Evolutionary conservation across 176 grass and related monocot species (phyloP).

Genomic region (Rhynchospora tenuis): DNA sequence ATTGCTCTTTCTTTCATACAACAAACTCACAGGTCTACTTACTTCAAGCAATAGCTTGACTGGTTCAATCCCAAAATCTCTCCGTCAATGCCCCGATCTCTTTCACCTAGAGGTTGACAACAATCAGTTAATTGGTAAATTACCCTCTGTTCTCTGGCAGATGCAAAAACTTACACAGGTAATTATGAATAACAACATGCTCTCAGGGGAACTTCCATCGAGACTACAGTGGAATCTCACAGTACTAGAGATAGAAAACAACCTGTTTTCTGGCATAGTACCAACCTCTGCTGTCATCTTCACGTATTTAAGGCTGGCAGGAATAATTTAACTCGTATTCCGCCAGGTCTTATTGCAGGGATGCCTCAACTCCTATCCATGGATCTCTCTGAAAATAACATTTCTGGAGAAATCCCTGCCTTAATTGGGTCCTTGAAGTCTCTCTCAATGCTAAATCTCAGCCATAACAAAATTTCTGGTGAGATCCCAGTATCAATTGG

Average conservation of each 20-base stretch:
- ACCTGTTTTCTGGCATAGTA: constrained; percentile 42
- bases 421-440: constrained; percentile 14
- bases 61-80: constrained; percentile 49
- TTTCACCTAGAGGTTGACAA: neutral
- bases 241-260: constrained; percentile 33
- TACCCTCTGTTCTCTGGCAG: constrained; percentile 47
- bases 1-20: neutral
- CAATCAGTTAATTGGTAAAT: constrained; percentile 52
- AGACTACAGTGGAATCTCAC: constrained; percentile 20
- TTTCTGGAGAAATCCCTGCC: constrained; percentile 45
- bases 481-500: constrained; percentile 52
- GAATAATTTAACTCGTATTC: constrained; percentile 58
- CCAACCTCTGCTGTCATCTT: constrained; percentile 22
- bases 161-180: constrained; percentile 10
- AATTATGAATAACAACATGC: constrained; percentile 26
- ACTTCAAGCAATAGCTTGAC: constrained; percentile 33
- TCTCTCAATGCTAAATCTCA: constrained; percentile 40
- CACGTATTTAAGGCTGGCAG: constrained; percentile 22
- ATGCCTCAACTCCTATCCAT: constrained; percentile 35
- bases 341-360: constrained; percentile 20
- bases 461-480: constrained; percentile 44
- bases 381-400: constrained; percentile 38
- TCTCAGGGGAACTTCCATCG: constrained; percentile 44
- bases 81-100: constrained; percentile 46
- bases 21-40: constrained; percentile 57